Percentiles rank a stretch among this genome's conserved stretches.
phyloP scores from a whole-genome alignment of 768 basidiomycete genomes.

The Rhizopogon roseolus region DNA sequence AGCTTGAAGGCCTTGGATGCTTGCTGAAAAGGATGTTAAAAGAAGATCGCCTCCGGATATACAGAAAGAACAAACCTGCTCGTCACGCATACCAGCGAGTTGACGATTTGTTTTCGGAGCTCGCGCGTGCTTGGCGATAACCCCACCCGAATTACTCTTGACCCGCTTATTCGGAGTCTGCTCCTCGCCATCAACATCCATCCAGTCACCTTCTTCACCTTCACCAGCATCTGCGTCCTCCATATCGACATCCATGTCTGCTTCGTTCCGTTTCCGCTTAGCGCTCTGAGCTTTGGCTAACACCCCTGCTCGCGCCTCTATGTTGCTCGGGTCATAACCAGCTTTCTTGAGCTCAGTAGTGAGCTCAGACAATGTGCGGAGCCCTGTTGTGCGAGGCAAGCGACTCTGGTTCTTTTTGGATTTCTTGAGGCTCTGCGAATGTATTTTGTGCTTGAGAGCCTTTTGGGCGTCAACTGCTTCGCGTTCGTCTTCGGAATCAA shows the following conservation, averaged over 20 bases:
- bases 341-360: slow-evolving; percentile 78
- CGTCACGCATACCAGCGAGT: slow-evolving; percentile 74
- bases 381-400: slow-evolving; percentile 69
- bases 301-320: slow-evolving; percentile 84
- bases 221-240: slow-evolving; percentile 30
- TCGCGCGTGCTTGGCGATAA: slow-evolving; percentile 44
- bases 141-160: slow-evolving; percentile 59
- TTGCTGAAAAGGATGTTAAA: slow-evolving; percentile 47
- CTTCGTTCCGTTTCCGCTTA: slow-evolving; percentile 57
- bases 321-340: slow-evolving; percentile 82
- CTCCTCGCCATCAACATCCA: slow-evolving; percentile 51
- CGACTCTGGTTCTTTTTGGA: slow-evolving; percentile 80
- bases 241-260: slow-evolving; percentile 55
- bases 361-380: slow-evolving; percentile 67
- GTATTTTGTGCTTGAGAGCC: slow-evolving; percentile 62
- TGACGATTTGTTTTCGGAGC: slow-evolving; percentile 70
- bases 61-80: slow-evolving; percentile 44
- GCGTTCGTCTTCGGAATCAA: slow-evolving; percentile 72
- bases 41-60: slow-evolving; percentile 2
- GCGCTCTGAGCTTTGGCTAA: slow-evolving; percentile 69
- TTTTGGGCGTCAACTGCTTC: slow-evolving; percentile 61
- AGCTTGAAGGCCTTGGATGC: slow-evolving; percentile 73
- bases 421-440: slow-evolving; percentile 77
- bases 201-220: slow-evolving; percentile 42
- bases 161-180: slow-evolving; percentile 51